Evolutionary conservation across 1,284 basidiomycete species (phyloP).

Genomic region (Cutaneotrichosporon curvatum): DNA sequence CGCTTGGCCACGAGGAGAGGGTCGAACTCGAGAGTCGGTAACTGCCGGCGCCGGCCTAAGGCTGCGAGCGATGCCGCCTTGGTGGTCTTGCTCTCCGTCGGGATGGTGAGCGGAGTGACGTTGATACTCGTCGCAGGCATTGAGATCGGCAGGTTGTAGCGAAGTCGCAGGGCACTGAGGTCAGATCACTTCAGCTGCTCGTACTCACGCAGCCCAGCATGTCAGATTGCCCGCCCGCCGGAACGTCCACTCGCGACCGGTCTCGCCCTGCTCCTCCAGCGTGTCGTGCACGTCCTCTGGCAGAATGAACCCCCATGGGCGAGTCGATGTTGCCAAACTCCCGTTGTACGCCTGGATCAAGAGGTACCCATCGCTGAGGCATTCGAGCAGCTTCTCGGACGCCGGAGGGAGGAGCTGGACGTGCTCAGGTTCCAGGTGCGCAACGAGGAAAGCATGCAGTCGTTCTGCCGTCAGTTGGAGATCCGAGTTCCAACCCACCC

Average conservation of each 20-base stretch:
- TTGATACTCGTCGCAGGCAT: slow-evolving; percentile 20
- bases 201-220: slow-evolving; percentile 43
- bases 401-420: slow-evolving; percentile 22
- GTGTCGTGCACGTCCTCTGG: slow-evolving; percentile 44
- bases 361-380: slow-evolving; percentile 40
- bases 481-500: slow-evolving; percentile 17
- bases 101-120: not conserved
- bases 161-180: slow-evolving; percentile 34
- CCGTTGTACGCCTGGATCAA: slow-evolving; percentile 39
- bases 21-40: slow-evolving; percentile 31
- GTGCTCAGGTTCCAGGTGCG: slow-evolving; percentile 29
- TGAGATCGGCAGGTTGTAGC: slow-evolving; percentile 37
- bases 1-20: slow-evolving; percentile 37
- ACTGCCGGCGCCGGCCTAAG: slow-evolving; percentile 4
- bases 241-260: slow-evolving; percentile 42
- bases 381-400: slow-evolving; percentile 1
- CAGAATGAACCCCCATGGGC: slow-evolving; percentile 43
- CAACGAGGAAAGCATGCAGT: slow-evolving; percentile 30
- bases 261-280: slow-evolving; percentile 14
- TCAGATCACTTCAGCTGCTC: not conserved
- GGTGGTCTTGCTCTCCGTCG: not conserved
- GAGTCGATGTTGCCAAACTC: slow-evolving; percentile 22
- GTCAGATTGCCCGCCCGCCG: slow-evolving; percentile 40
- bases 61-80: not conserved
- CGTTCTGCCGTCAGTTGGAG: slow-evolving; percentile 22